Percentiles rank a stretch among this genome's conserved stretches.
Evolutionary conservation across 164 flowering plant species (phyloP).

Genomic region (Nymphaea thermarum): DNA sequence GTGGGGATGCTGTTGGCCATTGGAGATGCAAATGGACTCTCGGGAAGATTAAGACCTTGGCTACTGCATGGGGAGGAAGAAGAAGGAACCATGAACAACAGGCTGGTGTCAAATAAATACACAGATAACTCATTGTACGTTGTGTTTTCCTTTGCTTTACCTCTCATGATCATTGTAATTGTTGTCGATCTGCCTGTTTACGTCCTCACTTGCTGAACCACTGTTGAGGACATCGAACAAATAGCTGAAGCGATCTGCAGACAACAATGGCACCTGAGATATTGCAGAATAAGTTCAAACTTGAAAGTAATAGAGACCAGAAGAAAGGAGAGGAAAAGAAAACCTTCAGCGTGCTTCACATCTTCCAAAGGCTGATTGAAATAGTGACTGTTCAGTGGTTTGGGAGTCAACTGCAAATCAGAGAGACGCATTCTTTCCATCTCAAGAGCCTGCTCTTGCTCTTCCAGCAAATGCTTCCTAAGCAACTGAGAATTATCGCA

Average conservation of each 20-base stretch:
- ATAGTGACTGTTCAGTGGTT: slow-evolving; percentile 17
- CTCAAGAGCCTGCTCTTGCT: slow-evolving; percentile 48
- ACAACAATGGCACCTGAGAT: neutral
- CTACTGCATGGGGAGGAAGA: slow-evolving; percentile 12
- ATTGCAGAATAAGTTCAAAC: neutral
- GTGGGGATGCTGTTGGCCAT: slow-evolving; percentile 35
- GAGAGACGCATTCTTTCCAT: slow-evolving; percentile 38
- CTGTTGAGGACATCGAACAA: slow-evolving; percentile 31
- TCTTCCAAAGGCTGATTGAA: slow-evolving; percentile 40
- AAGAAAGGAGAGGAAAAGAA: too few relatives aligned
- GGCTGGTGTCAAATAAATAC: neutral
- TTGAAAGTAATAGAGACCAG: neutral
- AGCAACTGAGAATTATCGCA: slow-evolving; percentile 36
- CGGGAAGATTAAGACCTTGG: slow-evolving; percentile 48
- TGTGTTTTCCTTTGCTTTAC: slow-evolving; percentile 14
- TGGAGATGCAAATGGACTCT: slow-evolving; percentile 59
- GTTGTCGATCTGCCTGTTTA: slow-evolving; percentile 16
- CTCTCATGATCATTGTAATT: slow-evolving; percentile 35
- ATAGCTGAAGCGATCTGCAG: slow-evolving; percentile 22
- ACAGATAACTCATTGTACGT: neutral
- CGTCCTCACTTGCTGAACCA: slow-evolving; percentile 28
- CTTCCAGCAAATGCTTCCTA: slow-evolving; percentile 42
- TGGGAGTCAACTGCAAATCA: slow-evolving; percentile 30
- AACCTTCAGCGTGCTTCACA: slow-evolving; percentile 33
- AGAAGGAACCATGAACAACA: neutral